Evolutionary conservation across 2,329 filamentous ascomycete species (phyloP).

Genomic region (Phialophora expanda): DNA sequence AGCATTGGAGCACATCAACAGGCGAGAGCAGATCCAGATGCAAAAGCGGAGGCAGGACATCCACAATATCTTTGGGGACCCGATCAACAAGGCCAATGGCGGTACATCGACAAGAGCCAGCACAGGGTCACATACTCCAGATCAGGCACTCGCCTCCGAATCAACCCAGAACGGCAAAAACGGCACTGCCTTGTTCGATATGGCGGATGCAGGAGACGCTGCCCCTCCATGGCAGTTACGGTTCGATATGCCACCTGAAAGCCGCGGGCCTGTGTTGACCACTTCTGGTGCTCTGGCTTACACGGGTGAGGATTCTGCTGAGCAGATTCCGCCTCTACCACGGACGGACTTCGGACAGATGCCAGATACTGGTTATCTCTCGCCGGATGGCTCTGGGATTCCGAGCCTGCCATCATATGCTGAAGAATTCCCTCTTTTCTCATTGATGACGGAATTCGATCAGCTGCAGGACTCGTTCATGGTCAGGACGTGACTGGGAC

Average conservation of each 20-base stretch:
- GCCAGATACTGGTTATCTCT: conserved; percentile 29
- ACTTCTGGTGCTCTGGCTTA: conserved; percentile 38
- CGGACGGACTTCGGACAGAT: conserved; percentile 30
- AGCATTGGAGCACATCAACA: conserved; percentile 46
- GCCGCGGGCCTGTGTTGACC: conserved; percentile 38
- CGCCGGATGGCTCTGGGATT: conserved; percentile 34
- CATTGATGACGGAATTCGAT: conserved; percentile 40
- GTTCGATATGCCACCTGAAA: conserved; percentile 36
- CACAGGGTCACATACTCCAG: conserved; percentile 27
- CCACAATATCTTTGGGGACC: conserved; percentile 50
- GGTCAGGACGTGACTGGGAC: conserved; percentile 22
- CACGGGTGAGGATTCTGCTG: conserved; percentile 29
- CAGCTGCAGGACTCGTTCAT: conserved; percentile 36
- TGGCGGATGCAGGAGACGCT: conserved; percentile 20
- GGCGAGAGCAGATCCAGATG: conserved; percentile 49
- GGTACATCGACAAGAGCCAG: conserved; percentile 14
- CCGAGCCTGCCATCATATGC: conserved; percentile 37
- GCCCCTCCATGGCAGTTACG: conserved; percentile 34
- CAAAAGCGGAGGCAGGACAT: conserved; percentile 48
- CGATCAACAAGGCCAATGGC: conserved; percentile 34
- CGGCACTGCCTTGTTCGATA: conserved; percentile 23
- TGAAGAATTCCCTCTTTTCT: conserved; percentile 40
- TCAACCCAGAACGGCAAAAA: conserved; percentile 6
- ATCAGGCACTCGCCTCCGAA: conserved; percentile 14
- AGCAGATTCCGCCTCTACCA: conserved; percentile 24